Base-by-base conservation (phyloP, 2,329 filamentous ascomycete species). In the Davidsoniella virescens region DNA sequence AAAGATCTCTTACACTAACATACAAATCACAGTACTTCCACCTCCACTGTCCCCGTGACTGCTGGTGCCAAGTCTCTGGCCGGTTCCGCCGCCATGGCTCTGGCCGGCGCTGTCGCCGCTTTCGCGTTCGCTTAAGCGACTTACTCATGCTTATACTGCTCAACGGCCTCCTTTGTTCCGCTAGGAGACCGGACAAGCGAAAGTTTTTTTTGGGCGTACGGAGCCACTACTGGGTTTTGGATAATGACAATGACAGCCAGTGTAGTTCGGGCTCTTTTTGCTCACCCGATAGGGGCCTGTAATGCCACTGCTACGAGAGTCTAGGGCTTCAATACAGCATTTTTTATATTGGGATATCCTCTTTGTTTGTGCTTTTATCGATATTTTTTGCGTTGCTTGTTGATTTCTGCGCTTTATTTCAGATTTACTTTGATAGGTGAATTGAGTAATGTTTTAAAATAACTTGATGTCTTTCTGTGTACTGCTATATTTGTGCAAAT, bases 1-100 rank as follows among this genome's bases (percentile, higher is more conserved):
- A 5, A 1, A 33, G 3, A 1, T 49, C 1, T 40, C 41, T 8
- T 9, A 2, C 36, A 7, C 3, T 12, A 16, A 44, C 33, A 49
- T 5, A 16, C 5, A 4, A 29, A 47, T 47, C 48, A 58, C 53
- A 1, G 42, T 33, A 12, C 51, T 10, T 26, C 44, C 26, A 57
- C 47, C 52, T 59, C 57, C 56, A 59, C 62, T 55, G 61, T 64
- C 54, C 59, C 61, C 55, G 64, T 70, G 58, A 72, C 68, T 47
- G 72, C 68, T 56, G 75, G 70, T 61, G 75, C 74, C 56, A 66
- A 67, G 58, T 66, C 69, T 60, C 61, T 77, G 58, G 67, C 67
- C 55, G 71, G 69, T 67, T 76, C 73, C 54, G 68, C 68, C 60
- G 54, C 70, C 60, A 64, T 76, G 60, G 75, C 74, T 62, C 73